A percentile compares a stretch with the other conserved stretches of the same genome.
phyloP scores from a whole-genome alignment of 371 early-diverging fungal species.

The Mortierella sp. region DNA sequence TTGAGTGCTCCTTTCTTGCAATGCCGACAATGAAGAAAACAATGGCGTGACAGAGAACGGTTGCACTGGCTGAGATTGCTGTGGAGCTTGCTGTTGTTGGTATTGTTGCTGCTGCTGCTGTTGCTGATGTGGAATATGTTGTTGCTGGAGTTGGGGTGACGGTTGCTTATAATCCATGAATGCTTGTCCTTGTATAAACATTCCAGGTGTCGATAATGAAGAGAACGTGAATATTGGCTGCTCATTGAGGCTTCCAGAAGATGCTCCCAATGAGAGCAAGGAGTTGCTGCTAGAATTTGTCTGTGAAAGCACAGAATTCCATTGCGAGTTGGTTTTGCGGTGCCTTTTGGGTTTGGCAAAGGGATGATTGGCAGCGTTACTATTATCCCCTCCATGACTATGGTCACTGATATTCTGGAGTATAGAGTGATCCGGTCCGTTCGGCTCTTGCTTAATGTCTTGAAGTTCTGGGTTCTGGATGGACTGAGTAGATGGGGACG shows the following conservation, averaged over 20 bases:
- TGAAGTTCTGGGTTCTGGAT: slow-evolving; percentile 31
- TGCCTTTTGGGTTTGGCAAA: slow-evolving; percentile 17
- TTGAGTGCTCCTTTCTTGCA: slow-evolving; percentile 25
- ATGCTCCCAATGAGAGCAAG: background rate
- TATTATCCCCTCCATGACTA: background rate
- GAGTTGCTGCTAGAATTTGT: background rate
- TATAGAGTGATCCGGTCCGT: background rate
- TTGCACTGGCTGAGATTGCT: slow-evolving; percentile 14
- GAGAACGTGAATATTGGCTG: slow-evolving; percentile 37
- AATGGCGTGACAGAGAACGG: slow-evolving; percentile 34
- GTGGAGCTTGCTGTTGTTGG: slow-evolving; percentile 13
- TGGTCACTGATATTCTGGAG: background rate
- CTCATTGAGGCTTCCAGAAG: background rate
- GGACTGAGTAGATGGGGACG: slow-evolving; percentile 31
- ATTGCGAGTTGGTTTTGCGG: slow-evolving; percentile 21
- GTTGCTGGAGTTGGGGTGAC: slow-evolving; percentile 5
- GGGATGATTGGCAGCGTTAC: background rate
- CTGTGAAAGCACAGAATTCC: slow-evolving; percentile 29
- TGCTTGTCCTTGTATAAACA: slow-evolving; percentile 43
- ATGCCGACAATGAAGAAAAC: slow-evolving; percentile 35
- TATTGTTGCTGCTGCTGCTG: slow-evolving; percentile 14
- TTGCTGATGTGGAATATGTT: background rate
- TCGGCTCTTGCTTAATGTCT: slow-evolving; percentile 29
- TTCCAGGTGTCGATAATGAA: slow-evolving; percentile 48
- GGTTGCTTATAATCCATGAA: slow-evolving; percentile 32